Evolutionary conservation across 208 protist genomes (phyloP).

Genomic region (Herpetomonas tarakana): DNA sequence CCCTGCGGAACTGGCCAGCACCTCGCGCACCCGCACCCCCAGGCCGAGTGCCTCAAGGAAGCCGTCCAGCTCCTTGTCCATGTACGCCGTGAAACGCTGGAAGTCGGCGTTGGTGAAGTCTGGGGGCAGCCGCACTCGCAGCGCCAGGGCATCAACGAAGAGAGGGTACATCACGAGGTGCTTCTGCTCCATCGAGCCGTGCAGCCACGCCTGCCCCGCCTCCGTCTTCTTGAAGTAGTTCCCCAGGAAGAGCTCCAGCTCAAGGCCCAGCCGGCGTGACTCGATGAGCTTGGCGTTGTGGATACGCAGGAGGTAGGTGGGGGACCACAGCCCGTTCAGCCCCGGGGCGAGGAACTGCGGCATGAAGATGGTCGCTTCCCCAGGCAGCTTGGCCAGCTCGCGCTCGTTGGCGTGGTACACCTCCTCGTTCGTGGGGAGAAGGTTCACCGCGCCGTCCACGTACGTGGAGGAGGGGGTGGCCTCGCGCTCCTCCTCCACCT

Average conservation of each 20-base stretch:
- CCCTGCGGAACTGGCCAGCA: conserved; percentile 52
- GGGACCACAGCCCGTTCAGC: conserved; percentile 58
- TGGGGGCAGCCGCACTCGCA: conserved; percentile 72
- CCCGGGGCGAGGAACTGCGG: conserved; percentile 51
- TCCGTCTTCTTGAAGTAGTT: conserved; percentile 20
- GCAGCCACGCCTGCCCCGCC: background rate
- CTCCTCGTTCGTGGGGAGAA: conserved; percentile 81
- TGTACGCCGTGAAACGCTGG: conserved; percentile 27
- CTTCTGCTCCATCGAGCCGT: conserved; percentile 7
- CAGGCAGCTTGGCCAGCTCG: conserved; percentile 58
- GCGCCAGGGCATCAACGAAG: conserved; percentile 72
- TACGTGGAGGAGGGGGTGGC: conserved; percentile 11
- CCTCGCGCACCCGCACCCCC: conserved; percentile 55
- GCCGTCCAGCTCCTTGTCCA: conserved; percentile 13
- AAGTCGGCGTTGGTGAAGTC: conserved; percentile 39
- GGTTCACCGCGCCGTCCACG: conserved; percentile 62
- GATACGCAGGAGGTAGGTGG: conserved; percentile 65
- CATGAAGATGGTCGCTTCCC: conserved; percentile 56
- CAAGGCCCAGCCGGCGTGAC: conserved; percentile 5
- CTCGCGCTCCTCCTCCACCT: conserved; percentile 3
- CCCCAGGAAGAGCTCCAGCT: conserved; percentile 29
- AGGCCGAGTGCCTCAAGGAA: conserved; percentile 11
- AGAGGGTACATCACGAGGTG: conserved; percentile 73
- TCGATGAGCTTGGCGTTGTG: conserved; percentile 14
- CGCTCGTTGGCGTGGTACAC: conserved; percentile 57